Evolutionary conservation across 495 filamentous ascomycete species (phyloP).

Genomic region (Podospora comata): DNA sequence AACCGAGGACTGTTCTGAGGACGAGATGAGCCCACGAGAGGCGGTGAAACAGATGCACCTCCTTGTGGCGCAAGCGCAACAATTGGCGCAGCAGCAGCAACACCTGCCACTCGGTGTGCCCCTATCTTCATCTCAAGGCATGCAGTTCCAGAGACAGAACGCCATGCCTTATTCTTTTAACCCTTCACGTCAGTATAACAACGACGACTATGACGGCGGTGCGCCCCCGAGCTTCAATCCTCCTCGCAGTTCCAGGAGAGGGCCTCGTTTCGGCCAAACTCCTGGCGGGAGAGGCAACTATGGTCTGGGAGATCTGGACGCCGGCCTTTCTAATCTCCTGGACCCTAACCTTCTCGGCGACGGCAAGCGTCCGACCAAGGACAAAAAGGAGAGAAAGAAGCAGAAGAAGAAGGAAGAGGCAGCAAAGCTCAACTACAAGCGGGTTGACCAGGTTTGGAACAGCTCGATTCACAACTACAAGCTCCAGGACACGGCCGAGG

Average conservation of each 20-base stretch:
- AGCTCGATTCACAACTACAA: constrained; percentile 78
- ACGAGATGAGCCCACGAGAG: constrained; percentile 16
- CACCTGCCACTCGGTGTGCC: not conserved
- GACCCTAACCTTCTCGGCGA: constrained; percentile 33
- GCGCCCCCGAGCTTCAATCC: constrained; percentile 19
- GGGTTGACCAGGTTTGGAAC: constrained; percentile 83
- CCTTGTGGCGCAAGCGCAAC: constrained; percentile 22
- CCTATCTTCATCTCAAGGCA: not conserved
- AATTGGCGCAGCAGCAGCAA: constrained; percentile 11
- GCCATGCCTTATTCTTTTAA: not conserved
- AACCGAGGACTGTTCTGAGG: not conserved
- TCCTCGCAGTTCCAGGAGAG: constrained; percentile 5
- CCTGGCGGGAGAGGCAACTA: not conserved
- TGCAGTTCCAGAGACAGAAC: not conserved
- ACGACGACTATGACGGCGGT: constrained; percentile 8
- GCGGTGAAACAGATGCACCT: constrained; percentile 31
- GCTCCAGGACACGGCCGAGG: constrained; percentile 74
- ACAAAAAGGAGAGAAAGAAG: constrained; percentile 39
- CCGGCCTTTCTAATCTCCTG: not conserved
- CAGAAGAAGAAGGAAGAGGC: constrained; percentile 45
- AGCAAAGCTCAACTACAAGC: constrained; percentile 74
- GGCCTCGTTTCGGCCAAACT: not conserved
- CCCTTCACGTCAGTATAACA: constrained; percentile 13
- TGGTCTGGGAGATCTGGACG: not conserved
- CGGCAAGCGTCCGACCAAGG: constrained; percentile 40